These are phyloP conservation scores for Alternaria viburni DNA, from an alignment of 2,329 filamentous ascomycete species.

Conservation along the genomic window DNA sequence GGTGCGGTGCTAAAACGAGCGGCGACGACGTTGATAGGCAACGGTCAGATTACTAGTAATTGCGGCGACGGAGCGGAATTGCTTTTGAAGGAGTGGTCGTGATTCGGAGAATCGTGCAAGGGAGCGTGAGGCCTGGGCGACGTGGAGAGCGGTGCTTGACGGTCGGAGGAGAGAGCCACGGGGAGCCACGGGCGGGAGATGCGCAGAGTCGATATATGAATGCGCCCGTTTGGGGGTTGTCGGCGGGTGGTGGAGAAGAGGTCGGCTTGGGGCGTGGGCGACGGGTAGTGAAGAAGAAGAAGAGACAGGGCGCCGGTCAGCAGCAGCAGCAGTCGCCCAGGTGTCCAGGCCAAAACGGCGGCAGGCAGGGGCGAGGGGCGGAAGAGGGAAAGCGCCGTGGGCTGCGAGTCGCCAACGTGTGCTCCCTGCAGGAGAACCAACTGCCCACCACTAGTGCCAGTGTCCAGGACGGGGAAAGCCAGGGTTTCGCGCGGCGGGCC, in stretches of 20 bases:
- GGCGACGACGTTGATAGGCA: slow-evolving; percentile 28
- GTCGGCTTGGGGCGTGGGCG: slow-evolving; percentile 20
- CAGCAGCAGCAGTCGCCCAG: slow-evolving; percentile 21
- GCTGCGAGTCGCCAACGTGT: slow-evolving; percentile 24
- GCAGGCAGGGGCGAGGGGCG: slow-evolving; percentile 18
- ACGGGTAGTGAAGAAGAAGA: slow-evolving; percentile 25
- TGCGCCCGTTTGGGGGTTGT: slow-evolving; percentile 46
- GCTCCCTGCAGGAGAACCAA: slow-evolving; percentile 29
- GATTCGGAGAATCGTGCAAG: slow-evolving; percentile 46
- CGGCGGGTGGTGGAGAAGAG: slow-evolving; percentile 32
- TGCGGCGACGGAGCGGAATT: slow-evolving; percentile 18
- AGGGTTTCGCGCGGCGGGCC: slow-evolving; percentile 16
- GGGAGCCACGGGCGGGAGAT: slow-evolving; percentile 42
- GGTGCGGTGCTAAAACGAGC: slow-evolving; percentile 29
- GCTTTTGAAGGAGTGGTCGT: slow-evolving; percentile 40
- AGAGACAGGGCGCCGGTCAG: slow-evolving; percentile 15
- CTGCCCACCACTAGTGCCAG: slow-evolving; percentile 21
- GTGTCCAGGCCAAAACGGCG: slow-evolving; percentile 25
- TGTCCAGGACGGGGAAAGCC: slow-evolving; percentile 19
- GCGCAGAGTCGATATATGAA: slow-evolving; percentile 38
- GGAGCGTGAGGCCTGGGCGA: slow-evolving; percentile 41
- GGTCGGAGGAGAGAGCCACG: slow-evolving; percentile 19
- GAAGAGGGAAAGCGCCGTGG: slow-evolving; percentile 22
- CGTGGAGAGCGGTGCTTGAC: slow-evolving; percentile 20
- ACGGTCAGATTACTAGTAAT: slow-evolving; percentile 26